phyloP scores from a whole-genome alignment of 1,284 basidiomycete genomes.

The Fomitiporia mediterranea region DNA sequence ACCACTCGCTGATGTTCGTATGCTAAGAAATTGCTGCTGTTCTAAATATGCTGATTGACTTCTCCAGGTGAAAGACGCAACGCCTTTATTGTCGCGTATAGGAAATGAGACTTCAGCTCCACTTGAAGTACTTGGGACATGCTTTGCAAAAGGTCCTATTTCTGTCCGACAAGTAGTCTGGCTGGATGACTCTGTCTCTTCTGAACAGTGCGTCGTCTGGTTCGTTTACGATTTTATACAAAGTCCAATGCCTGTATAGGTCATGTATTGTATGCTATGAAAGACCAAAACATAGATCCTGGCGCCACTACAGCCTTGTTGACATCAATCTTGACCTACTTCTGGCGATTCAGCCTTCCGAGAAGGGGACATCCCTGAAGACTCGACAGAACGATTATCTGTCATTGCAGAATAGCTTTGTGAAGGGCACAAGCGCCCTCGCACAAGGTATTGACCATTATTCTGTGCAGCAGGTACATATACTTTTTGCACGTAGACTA shows the following conservation, averaged over 20 bases:
- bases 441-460: not conserved
- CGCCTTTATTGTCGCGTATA: not conserved
- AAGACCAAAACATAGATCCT: constrained; percentile 41
- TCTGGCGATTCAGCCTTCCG: constrained; percentile 21
- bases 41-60: not conserved
- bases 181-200: constrained; percentile 17
- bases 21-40: not conserved
- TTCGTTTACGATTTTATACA: not conserved
- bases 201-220: constrained; percentile 29
- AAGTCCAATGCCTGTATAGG: constrained; percentile 18
- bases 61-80: constrained; percentile 1
- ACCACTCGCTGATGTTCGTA: not conserved
- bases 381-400: not conserved
- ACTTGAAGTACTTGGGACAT: constrained; percentile 8
- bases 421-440: not conserved
- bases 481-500: not conserved
- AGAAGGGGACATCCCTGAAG: constrained; percentile 6
- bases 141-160: not conserved
- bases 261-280: constrained; percentile 44
- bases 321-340: constrained; percentile 31
- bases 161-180: not conserved
- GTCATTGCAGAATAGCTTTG: not conserved
- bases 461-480: not conserved
- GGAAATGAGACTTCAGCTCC: not conserved
- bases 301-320: constrained; percentile 54